phyloP scores from a whole-genome alignment of 495 filamentous ascomycete species.

The Immersiella caudata region DNA sequence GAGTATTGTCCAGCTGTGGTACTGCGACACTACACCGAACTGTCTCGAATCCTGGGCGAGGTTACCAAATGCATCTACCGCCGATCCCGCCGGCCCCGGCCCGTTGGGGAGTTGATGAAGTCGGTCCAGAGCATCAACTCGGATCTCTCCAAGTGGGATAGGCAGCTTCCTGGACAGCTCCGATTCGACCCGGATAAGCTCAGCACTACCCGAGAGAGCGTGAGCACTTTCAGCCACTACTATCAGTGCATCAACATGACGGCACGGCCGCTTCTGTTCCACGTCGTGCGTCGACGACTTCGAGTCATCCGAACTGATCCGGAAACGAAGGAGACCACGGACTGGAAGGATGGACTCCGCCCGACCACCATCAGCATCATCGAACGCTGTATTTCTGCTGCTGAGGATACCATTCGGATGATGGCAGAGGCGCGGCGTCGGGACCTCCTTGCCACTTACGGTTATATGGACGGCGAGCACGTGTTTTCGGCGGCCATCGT shows the following conservation, averaged over 20 bases:
- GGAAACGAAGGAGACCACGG: constrained; percentile 25
- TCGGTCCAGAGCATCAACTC: constrained; percentile 52
- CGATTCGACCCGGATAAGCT: constrained; percentile 49
- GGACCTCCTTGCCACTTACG: constrained; percentile 55
- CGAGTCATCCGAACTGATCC: constrained; percentile 27
- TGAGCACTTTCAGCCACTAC: constrained; percentile 53
- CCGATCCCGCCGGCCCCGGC: constrained; percentile 40
- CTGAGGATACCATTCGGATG: constrained; percentile 50
- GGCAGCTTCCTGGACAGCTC: constrained; percentile 45
- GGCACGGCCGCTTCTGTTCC: constrained; percentile 51
- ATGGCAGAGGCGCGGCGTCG: constrained; percentile 48
- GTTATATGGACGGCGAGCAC: constrained; percentile 55
- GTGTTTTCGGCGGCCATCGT: constrained; percentile 53
- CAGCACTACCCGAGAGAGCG: constrained; percentile 47
- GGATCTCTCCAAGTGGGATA: constrained; percentile 47
- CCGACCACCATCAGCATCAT: constrained; percentile 50
- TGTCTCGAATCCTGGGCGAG: constrained; percentile 50
- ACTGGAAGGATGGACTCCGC: constrained; percentile 49
- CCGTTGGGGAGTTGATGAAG: constrained; percentile 47
- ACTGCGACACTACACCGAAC: constrained; percentile 49
- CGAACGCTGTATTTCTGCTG: constrained; percentile 52
- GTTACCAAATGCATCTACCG: constrained; percentile 54
- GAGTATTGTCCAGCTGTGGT: constrained; percentile 51
- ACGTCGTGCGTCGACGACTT: constrained; percentile 52
- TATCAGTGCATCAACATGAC: constrained; percentile 59